These are phyloP conservation scores for Plantago coronopus DNA, from an alignment of 305 asterid species.

Conservation along the genomic window DNA sequence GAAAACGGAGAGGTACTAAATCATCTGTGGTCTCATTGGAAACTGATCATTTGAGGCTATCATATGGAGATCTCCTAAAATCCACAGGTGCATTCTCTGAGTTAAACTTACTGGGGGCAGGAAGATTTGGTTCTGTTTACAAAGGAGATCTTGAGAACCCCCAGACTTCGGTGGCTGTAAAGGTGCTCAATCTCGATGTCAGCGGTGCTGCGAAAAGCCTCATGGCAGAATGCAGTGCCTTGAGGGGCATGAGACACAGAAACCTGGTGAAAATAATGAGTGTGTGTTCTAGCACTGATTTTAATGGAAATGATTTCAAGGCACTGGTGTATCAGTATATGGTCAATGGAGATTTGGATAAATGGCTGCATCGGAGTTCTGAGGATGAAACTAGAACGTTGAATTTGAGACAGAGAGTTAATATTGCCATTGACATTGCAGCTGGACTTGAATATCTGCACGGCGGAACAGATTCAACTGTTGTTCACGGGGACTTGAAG, in stretches of 20 bases:
- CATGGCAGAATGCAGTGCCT: slow-evolving; percentile 11
- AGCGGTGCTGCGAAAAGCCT: slow-evolving; percentile 10
- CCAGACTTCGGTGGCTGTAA: slow-evolving; percentile 14
- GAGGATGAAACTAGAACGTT: background rate
- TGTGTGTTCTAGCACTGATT: slow-evolving; percentile 11
- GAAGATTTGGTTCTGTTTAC: slow-evolving; percentile 14
- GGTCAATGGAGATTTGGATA: slow-evolving; percentile 16
- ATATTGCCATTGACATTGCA: slow-evolving; percentile 18
- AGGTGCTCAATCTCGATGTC: slow-evolving; percentile 19
- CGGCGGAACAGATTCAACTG: slow-evolving; percentile 16
- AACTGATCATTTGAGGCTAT: slow-evolving; percentile 4
- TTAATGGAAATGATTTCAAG: slow-evolving; percentile 9
- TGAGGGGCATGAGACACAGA: slow-evolving; percentile 19
- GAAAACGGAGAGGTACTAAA: background rate
- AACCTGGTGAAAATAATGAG: slow-evolving; percentile 20
- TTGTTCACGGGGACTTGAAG: slow-evolving; percentile 22
- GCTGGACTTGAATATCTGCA: slow-evolving; percentile 20
- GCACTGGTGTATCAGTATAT: slow-evolving; percentile 15
- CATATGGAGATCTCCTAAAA: slow-evolving; percentile 10
- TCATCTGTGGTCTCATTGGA: background rate
- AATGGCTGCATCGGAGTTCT: slow-evolving; percentile 5
- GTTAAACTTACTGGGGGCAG: slow-evolving; percentile 8
- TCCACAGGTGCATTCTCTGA: slow-evolving; percentile 18
- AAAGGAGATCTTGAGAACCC: slow-evolving; percentile 8
- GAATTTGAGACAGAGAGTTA: slow-evolving; percentile 11